Conservation (phyloP, 1,139 yeast genomes). For the Barnettozyma hawaiiensis region DNA sequence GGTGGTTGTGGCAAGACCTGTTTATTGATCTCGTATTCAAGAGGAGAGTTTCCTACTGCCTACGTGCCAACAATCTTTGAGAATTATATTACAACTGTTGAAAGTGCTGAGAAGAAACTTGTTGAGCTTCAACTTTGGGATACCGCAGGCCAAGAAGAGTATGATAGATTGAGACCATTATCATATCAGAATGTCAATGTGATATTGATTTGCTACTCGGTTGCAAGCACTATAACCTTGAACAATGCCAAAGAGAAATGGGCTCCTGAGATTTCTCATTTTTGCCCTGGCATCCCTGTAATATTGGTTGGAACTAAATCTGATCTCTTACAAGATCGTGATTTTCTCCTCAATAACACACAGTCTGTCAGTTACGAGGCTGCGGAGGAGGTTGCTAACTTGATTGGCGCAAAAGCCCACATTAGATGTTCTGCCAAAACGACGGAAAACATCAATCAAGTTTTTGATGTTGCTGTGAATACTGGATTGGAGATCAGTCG, state of each 20-base stretch:
- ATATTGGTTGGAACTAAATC: slow-evolving; percentile 75
- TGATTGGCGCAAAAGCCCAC: slow-evolving; percentile 72
- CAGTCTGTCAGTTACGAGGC: slow-evolving; percentile 34
- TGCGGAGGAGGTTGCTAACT: slow-evolving; percentile 52
- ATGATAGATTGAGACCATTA: slow-evolving; percentile 76
- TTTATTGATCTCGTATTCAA: slow-evolving; percentile 72
- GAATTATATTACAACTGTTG: slow-evolving; percentile 66
- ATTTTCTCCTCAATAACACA: not conserved
- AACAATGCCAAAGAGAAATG: slow-evolving; percentile 75
- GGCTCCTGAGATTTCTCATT: slow-evolving; percentile 82
- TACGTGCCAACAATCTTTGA: slow-evolving; percentile 92
- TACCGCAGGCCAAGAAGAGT: slow-evolving; percentile 93
- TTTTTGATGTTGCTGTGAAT: slow-evolving; percentile 46
- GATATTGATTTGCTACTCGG: slow-evolving; percentile 67
- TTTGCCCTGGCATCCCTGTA: slow-evolving; percentile 75
- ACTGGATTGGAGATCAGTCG: slow-evolving; percentile 16
- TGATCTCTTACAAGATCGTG: slow-evolving; percentile 36
- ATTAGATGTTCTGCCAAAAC: slow-evolving; percentile 74
- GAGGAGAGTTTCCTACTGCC: slow-evolving; percentile 67
- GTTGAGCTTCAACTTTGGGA: slow-evolving; percentile 83
- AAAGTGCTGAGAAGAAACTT: slow-evolving; percentile 44
- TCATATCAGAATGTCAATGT: slow-evolving; percentile 80
- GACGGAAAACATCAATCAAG: slow-evolving; percentile 58
- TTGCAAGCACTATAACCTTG: slow-evolving; percentile 58
- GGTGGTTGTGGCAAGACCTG: slow-evolving; percentile 96